phyloP scores from a whole-genome alignment of 352 stramenopile genomes.

The Pythium folliculosum region DNA sequence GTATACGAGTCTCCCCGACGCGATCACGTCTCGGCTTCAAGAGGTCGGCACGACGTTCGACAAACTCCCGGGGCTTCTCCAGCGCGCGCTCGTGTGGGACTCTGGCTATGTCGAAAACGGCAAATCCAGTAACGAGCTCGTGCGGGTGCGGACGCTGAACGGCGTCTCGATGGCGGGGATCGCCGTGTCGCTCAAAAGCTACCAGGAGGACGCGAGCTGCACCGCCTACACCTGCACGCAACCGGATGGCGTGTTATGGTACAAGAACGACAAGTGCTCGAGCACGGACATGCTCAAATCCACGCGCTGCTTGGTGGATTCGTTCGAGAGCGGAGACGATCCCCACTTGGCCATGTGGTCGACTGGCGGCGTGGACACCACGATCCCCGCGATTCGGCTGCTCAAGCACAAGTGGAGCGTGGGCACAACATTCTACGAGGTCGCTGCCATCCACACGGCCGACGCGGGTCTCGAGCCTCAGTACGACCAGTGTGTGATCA shows the following conservation, averaged over 20 bases:
- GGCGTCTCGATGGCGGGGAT: conserved; percentile 29
- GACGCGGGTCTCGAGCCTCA: neutral
- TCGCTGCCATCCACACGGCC: neutral
- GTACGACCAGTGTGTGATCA: neutral
- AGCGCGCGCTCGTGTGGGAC: conserved; percentile 32
- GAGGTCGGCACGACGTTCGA: conserved; percentile 12
- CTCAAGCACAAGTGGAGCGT: conserved; percentile 4
- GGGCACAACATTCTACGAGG: neutral
- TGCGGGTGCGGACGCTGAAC: conserved; percentile 18
- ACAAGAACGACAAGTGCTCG: conserved; percentile 14
- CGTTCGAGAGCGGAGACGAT: neutral
- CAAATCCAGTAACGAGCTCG: conserved; percentile 2
- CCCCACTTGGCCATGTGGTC: conserved; percentile 3
- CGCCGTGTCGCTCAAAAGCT: conserved; percentile 9
- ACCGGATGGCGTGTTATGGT: conserved; percentile 9
- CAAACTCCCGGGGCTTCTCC: conserved; percentile 21
- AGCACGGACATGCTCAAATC: conserved; percentile 1
- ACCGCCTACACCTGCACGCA: conserved; percentile 14
- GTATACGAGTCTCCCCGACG: conserved; percentile 14
- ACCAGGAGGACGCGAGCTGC: neutral
- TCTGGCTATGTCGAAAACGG: conserved; percentile 19
- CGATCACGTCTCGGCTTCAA: conserved; percentile 18
- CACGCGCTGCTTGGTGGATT: conserved; percentile 13
- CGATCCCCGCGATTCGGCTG: neutral
- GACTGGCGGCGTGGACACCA: neutral